These are phyloP conservation scores for Musa troglodytarum DNA, from an alignment of 176 grass and related monocot genomes.

Conservation along the genomic window DNA sequence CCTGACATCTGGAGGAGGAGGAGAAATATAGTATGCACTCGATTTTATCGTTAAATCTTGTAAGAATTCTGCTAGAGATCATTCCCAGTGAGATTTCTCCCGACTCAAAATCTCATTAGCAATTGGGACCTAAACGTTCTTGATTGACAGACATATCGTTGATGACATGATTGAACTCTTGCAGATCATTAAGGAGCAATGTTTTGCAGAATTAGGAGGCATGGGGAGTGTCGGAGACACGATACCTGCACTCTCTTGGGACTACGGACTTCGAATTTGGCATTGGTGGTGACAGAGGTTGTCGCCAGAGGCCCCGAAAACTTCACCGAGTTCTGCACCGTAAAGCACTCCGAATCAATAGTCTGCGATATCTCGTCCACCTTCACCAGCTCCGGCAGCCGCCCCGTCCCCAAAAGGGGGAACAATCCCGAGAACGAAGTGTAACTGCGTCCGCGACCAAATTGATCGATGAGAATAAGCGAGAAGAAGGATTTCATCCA, in stretches of 20 bases:
- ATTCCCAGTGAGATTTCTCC: too few species aligned
- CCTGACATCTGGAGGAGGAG: too few species aligned
- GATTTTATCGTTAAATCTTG: too few species aligned
- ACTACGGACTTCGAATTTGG: conserved; percentile 95
- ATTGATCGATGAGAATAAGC: not conserved
- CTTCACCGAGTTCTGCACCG: conserved; percentile 89
- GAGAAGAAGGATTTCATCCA: not conserved
- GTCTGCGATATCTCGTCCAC: conserved; percentile 94
- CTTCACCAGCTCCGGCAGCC: conserved; percentile 72
- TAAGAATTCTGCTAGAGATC: too few species aligned
- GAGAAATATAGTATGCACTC: too few species aligned
- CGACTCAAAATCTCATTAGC: too few species aligned
- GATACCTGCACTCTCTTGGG: conserved; percentile 89
- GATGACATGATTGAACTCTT: too few species aligned
- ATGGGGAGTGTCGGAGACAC: not conserved
- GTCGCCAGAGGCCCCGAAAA: conserved; percentile 77
- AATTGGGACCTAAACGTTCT: too few species aligned
- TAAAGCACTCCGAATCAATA: conserved; percentile 82
- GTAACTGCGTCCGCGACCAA: conserved; percentile 39
- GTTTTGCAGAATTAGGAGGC: not conserved
- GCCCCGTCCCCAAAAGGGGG: conserved; percentile 49
- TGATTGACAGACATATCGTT: too few species aligned
- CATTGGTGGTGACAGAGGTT: conserved; percentile 65
- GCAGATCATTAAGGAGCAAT: not conserved
- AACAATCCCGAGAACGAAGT: conserved; percentile 81